Evolutionary conservation across 768 basidiomycete species (phyloP), one percentile per base, ranked within the genome.

Genomic region (Boletus sp.): DNA sequence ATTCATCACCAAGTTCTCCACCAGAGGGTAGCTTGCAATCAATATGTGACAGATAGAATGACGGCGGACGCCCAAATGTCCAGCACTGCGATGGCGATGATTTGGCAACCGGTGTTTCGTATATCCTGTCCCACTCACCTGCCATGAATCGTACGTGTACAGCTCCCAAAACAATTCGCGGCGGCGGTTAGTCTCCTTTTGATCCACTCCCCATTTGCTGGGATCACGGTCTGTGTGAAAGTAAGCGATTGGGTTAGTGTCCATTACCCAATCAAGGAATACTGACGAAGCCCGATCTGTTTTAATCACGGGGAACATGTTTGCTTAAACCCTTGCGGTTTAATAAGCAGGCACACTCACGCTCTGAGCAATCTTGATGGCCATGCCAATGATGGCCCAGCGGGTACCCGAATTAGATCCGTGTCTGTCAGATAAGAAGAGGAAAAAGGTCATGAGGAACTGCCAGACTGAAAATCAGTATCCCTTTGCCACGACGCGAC

Each of bases 241-340:
- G 49, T 35, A 7, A 48, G 45, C 19, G 14, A 53, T 46, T 5
- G 23, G 41, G 49, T 60, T 35, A 61, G 59, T 33, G 43, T 8
- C 35, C 25, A 38, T 41, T 17, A 32, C 34, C 14, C 27, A 35
- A 42, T 44, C 19, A 29, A 46, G 30, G 19, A 45, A 42, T 50
- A 74, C 84, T 74, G 66, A 87, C 85, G 85, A 51, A 87, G 77
- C 29, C 85, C 85, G 71, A 87, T 86, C 85, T 87, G 55, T 58
- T 47, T 45, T 54, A 33, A 41, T 47, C 27, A 47, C 42, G 47
- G 61, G 38, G 58, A 51, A 47, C 14, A 21, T 7, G 32, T 42
- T 51, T 23, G 48, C 27, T 48, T 17, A 35, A 37, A 42, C 15
- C 32, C 30, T 29, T 15, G 21, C 5, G 25, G 55, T 54, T 54